A percentile compares a stretch with the other conserved stretches of the same genome.
phyloP scores from a whole-genome alignment of 1,284 basidiomycete genomes.

The Cryptococcus amylolentus region DNA sequence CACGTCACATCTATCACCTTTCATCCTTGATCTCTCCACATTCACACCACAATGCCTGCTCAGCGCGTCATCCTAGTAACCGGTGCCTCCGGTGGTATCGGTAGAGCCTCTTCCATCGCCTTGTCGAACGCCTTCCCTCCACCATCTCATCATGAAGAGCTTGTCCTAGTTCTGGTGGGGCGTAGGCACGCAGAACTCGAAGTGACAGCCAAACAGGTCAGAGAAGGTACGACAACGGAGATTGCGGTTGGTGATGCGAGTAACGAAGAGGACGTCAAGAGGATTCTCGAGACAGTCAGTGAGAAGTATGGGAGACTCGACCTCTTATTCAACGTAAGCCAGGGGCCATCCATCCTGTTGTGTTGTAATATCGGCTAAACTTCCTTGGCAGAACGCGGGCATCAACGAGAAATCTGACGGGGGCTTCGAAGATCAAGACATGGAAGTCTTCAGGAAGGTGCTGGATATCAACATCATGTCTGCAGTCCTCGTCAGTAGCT shows the following conservation, averaged over 20 bases:
- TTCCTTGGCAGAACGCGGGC: slow-evolving; percentile 53
- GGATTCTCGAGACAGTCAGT: slow-evolving; percentile 59
- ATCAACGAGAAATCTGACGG: slow-evolving; percentile 52
- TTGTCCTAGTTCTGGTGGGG: slow-evolving; percentile 57
- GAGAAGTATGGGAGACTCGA: slow-evolving; percentile 66
- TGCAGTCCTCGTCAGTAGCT: slow-evolving; percentile 56
- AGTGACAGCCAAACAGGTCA: slow-evolving; percentile 53
- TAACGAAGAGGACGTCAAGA: slow-evolving; percentile 33
- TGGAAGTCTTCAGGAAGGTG: slow-evolving; percentile 62
- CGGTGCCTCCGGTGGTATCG: slow-evolving; percentile 53
- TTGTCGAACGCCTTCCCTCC: slow-evolving; percentile 53
- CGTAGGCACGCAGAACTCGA: slow-evolving; percentile 59
- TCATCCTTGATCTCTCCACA: too few species aligned
- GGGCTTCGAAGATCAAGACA: slow-evolving; percentile 61
- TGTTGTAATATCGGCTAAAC: neutral
- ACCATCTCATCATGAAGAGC: slow-evolving; percentile 54
- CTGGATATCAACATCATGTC: slow-evolving; percentile 68
- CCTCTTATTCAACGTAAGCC: slow-evolving; percentile 69
- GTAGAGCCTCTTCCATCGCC: slow-evolving; percentile 54
- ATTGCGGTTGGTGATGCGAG: slow-evolving; percentile 60
- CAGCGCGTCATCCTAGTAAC: slow-evolving; percentile 45
- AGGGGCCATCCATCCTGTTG: too few species aligned
- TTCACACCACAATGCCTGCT: slow-evolving; percentile 1
- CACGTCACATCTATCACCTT: too few species aligned
- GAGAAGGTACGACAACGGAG: slow-evolving; percentile 49